Conservation (phyloP, 371 early-diverging fungal genomes). For the Smittium culicis region DNA sequence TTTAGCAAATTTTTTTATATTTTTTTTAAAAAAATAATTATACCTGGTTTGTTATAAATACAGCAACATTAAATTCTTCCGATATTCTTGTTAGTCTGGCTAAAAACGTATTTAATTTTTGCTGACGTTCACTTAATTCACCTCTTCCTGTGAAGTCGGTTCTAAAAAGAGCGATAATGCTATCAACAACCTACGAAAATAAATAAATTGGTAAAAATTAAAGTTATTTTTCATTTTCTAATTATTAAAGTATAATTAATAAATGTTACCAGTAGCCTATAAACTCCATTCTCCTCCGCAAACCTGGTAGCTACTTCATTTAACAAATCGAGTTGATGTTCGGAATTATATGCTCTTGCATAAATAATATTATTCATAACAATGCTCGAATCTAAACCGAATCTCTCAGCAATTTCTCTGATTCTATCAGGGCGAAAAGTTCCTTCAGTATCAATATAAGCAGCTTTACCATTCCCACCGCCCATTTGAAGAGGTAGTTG, state of each 20-base stretch:
- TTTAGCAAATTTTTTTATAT: too few relatives aligned
- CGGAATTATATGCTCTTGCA: slow-evolving; percentile 68
- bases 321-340: slow-evolving; percentile 70
- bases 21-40: too few relatives aligned
- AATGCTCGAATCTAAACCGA: slow-evolving; percentile 46
- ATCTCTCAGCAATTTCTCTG: slow-evolving; percentile 56
- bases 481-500: slow-evolving; percentile 49
- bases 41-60: slow-evolving; percentile 75
- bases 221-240: not conserved
- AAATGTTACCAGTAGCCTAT: slow-evolving; percentile 39
- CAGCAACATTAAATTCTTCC: slow-evolving; percentile 78
- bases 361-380: slow-evolving; percentile 53
- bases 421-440: slow-evolving; percentile 66
- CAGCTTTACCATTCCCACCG: slow-evolving; percentile 53
- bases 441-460: slow-evolving; percentile 75
- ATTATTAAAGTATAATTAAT: not conserved
- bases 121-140: slow-evolving; percentile 82
- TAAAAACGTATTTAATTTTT: slow-evolving; percentile 68
- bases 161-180: slow-evolving; percentile 60
- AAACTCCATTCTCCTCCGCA: slow-evolving; percentile 53
- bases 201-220: too few relatives aligned
- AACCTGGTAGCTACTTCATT: slow-evolving; percentile 52
- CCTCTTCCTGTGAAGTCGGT: slow-evolving; percentile 72
- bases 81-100: slow-evolving; percentile 60
- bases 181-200: slow-evolving; percentile 46